Evolutionary conservation across 345 rosid genomes (phyloP), one percentile per base, ranked within the genome.

Genomic region (Euphorbia pulcherrima): DNA sequence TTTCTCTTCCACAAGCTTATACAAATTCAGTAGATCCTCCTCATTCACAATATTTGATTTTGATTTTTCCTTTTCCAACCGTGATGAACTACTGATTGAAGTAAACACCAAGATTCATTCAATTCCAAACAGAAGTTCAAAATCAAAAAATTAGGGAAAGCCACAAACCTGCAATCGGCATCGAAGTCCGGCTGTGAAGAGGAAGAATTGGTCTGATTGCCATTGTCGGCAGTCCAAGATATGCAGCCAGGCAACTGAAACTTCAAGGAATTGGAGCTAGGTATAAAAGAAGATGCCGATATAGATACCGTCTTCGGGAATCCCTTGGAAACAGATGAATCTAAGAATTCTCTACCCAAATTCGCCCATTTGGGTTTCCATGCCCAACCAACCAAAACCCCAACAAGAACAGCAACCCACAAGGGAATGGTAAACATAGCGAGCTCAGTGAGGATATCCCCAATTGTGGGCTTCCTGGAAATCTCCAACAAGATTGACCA

Each of bases 281-380:
- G 68, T 52, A 83, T 28, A 6, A 33, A 50, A 2, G 75, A 78
- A 75, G 51, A 27, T 33, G 73, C 71, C 8, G 70, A 61, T 13
- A 75, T 44, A 16, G 69, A 17, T 26, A 48, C 54, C 16, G 51
- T 24, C 11, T 74, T 20, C 26, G 47, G 8, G 13, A 80, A 54
- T 6, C 46, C 66, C 48, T 65, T 69, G 8, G 78, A 51, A 41
- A 14, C 70, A 0, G 74, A 70, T 27, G 72, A 68, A 51, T 83
- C 84, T 44, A 74, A 67, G 61, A 75, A 69, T 5, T 82, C 81
- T 68, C 80, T 77, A 17, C 78, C 77, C 71, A 84, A 75, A 78
- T 75, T 74, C 0, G 96, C 96, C 99, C 99, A 94, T 56, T 83
- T 86, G 35, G 97, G 99, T 76, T 84, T 86, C 97, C 97, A 94